A percentile compares a stretch with the other conserved stretches of the same genome.
Evolutionary conservation across 2,329 filamentous ascomycete species (phyloP).

Genomic region (Xylariaceae sp.): DNA sequence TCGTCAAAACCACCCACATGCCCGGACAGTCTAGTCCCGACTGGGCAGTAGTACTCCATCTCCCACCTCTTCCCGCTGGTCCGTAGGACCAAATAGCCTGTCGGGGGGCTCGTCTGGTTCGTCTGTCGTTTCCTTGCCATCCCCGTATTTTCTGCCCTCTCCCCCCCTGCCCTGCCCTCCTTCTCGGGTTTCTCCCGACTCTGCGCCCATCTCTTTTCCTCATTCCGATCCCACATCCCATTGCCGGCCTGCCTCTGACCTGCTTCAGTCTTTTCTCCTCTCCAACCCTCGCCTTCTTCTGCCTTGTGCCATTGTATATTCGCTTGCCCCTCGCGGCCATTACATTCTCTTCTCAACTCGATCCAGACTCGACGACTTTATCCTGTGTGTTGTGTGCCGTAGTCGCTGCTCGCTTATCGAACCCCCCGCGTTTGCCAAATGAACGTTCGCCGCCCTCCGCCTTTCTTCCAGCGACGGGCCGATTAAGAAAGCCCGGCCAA

Average conservation of each 20-base stretch:
- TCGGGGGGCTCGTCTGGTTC: not conserved
- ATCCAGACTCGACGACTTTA: not conserved
- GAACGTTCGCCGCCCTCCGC: constrained; percentile 22
- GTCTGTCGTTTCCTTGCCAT: not conserved
- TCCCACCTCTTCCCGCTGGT: too few species aligned
- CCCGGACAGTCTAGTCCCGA: too few species aligned
- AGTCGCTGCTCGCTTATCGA: not conserved
- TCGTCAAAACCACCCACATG: too few species aligned
- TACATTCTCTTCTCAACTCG: not conserved
- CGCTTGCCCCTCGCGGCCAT: not conserved
- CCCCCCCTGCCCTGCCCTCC: not conserved
- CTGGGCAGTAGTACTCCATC: too few species aligned
- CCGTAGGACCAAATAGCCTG: not conserved
- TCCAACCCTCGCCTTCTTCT: too few species aligned
- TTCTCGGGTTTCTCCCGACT: not conserved
- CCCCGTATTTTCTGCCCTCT: constrained; percentile 2
- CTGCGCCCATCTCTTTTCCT: not conserved
- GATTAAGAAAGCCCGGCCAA: constrained; percentile 22
- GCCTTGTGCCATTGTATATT: too few species aligned
- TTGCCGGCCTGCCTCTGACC: not conserved
- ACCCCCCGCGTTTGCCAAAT: constrained; percentile 23
- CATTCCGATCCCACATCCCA: constrained; percentile 1
- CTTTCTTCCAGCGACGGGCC: constrained; percentile 26
- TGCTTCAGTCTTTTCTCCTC: not conserved
- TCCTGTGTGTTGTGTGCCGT: not conserved